Base-by-base conservation (phyloP, 2,329 filamentous ascomycete genomes). In the Aquanectria penicillioides region DNA sequence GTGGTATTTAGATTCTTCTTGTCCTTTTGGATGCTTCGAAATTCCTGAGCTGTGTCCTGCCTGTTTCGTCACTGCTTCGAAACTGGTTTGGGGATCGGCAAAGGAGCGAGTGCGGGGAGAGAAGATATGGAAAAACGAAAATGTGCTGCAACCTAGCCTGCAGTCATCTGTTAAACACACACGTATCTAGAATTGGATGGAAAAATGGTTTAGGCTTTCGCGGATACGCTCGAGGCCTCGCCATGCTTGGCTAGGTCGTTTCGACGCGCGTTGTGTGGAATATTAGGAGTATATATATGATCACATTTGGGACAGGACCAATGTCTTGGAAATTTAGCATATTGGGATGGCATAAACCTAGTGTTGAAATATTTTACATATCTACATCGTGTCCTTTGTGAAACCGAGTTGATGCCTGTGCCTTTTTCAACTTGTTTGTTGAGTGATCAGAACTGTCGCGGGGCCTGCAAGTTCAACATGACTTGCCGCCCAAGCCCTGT, bases 181-280 rank as follows among this genome's bases (percentile, higher is more conserved):
- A 52, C 33, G 25, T 41, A 36, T 28, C 25, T 57, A 57, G 55
- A 57, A 31, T 18, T 23, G 38, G 38, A 17, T n/a, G n/a, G 38
- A 29, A 26, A 36, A 20, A 44, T n/a, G 49, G 17, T 28, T 47
- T 28, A 40, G 37, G 37, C 22, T 33, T 48, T 31, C 15, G 50
- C 23, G 48, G 23, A 36, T 22, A 18, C 17, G 26, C n/a, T 50
- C 7, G 22, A 37, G 36, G 33, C 17, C 15, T 7, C 8, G 48
- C 23, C 15, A 38, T 33, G 15, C 38, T 7, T 18, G 28, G 44
- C 28, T n/a, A 28, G 12, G 11, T 18, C 15, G 34, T 26, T 13
- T 23, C 26, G 33, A 37, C 36, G 13, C n/a, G n/a, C 25, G 7
- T 18, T 22, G 40, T 40, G 38, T 50, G 37, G 37, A 34, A 47